Conservation (phyloP, 495 filamentous ascomycete species). For the Podospora pseudoanserina region DNA sequence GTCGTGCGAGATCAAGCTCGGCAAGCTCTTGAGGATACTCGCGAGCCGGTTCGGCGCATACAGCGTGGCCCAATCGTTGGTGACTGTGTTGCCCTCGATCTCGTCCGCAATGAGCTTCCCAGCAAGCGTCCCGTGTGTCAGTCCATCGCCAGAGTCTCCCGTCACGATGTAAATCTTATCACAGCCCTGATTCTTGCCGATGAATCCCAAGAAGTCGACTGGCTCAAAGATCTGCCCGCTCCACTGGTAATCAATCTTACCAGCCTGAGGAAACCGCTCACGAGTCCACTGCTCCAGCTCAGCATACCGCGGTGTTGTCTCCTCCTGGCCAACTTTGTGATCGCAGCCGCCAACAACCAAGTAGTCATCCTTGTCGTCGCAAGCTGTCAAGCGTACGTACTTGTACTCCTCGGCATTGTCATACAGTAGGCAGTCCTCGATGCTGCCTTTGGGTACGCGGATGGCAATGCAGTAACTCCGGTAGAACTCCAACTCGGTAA, state of each 20-base stretch:
- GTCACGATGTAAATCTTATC: conserved; percentile 52
- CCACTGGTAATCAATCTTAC: conserved; percentile 52
- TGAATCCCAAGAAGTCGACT: conserved; percentile 52
- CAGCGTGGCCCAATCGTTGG: conserved; percentile 47
- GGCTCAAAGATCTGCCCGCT: conserved; percentile 58
- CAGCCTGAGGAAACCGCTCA: conserved; percentile 49
- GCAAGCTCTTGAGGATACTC: conserved; percentile 34
- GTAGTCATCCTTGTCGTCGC: conserved; percentile 53
- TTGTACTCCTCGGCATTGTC: conserved; percentile 53
- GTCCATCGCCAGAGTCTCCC: conserved; percentile 57
- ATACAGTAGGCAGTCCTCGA: conserved; percentile 55
- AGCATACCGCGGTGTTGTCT: conserved; percentile 37
- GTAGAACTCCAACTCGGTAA: conserved; percentile 48
- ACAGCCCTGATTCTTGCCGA: conserved; percentile 52
- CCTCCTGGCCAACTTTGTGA: conserved; percentile 59
- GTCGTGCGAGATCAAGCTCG: conserved; percentile 42
- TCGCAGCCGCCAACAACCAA: conserved; percentile 57
- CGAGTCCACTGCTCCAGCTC: conserved; percentile 52
- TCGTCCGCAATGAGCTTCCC: conserved; percentile 53
- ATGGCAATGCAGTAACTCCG: conserved; percentile 58
- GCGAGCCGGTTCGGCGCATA: conserved; percentile 47
- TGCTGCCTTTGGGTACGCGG: conserved; percentile 46
- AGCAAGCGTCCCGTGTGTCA: conserved; percentile 55
- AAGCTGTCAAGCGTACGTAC: conserved; percentile 51
- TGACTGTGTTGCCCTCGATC: conserved; percentile 41